Base-by-base conservation (phyloP, 768 basidiomycete genomes). In the Serendipita vermifera region DNA sequence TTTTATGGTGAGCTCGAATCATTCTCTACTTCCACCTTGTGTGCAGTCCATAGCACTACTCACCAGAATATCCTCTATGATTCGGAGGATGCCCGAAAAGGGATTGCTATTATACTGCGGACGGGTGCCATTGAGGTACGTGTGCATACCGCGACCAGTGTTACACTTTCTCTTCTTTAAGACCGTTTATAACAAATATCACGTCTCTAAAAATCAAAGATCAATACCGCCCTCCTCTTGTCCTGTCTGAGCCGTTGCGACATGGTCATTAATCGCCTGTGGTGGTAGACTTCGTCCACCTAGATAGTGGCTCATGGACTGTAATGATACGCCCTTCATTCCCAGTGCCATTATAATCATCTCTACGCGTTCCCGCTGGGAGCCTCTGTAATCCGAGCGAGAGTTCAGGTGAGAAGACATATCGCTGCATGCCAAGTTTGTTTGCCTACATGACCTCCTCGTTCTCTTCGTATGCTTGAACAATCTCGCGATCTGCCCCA, bases 401-500 rank as follows among this genome's bases (percentile, higher is more conserved):
- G 14, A 9, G 24, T 22, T 13, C 41, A 43, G 24, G 20, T 9
- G 24, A 9, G 41, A 24, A 11, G 2, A 24, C 20, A n/a, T n/a
- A n/a, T n/a, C n/a, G n/a, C n/a, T n/a, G n/a, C n/a, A n/a, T n/a
- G n/a, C n/a, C n/a, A n/a, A n/a, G n/a, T n/a, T n/a, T n/a, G n/a
- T n/a, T n/a, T n/a, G 20, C 41, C 9, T 22, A 82, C 87, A 91
- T 85, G 38, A 85, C 83, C 2, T 61, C 67, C 61, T 81, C 72
- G 63, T 91, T 91, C 68, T 91, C 88, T 56, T 79, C 72, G 5
- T 81, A 67, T 7, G 82, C 86, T 41, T 76, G 72, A 31, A 62
- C 64, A 6, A 87, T 65, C 51, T 86, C 85, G 4, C 70, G 68
- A 64, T 87, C 86, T 3, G 67, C 65, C n/a, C n/a, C n/a, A 54